phyloP scores from a whole-genome alignment of 2,329 filamentous ascomycete genomes.

The Colletotrichum nymphaeae region DNA sequence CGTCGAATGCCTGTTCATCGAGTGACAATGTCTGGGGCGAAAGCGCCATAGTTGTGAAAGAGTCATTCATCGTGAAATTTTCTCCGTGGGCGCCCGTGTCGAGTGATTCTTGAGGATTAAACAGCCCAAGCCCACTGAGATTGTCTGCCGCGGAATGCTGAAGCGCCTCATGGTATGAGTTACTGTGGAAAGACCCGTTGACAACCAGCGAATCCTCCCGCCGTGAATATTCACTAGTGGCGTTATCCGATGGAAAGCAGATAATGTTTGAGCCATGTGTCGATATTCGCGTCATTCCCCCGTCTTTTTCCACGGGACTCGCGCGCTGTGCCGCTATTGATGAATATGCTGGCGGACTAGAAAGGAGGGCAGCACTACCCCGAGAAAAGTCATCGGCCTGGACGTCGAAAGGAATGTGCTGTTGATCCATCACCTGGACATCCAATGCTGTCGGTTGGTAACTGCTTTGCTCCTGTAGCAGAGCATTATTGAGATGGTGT shows the following conservation, averaged over 20 bases:
- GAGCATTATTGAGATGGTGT: neutral
- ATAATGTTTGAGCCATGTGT: neutral
- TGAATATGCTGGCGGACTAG: slow-evolving; percentile 20
- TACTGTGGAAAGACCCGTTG: neutral
- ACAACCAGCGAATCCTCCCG: neutral
- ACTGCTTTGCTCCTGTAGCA: neutral
- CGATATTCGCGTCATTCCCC: neutral
- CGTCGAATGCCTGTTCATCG: slow-evolving; percentile 10
- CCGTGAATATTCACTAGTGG: neutral
- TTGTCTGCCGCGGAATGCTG: slow-evolving; percentile 1
- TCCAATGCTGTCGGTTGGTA: neutral
- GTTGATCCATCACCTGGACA: neutral
- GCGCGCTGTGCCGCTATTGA: neutral
- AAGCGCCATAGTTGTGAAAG: neutral
- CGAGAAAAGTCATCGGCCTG: neutral
- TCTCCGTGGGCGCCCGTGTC: neutral
- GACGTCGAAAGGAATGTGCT: neutral
- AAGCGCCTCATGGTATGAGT: neutral
- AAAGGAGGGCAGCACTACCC: neutral
- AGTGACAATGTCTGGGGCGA: slow-evolving; percentile 9
- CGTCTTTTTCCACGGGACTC: neutral
- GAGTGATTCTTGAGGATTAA: neutral
- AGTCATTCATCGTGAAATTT: neutral
- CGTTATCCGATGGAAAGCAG: slow-evolving; percentile 4
- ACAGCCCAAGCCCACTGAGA: neutral